A percentile compares a stretch with the other conserved stretches of the same genome.
phyloP scores from a whole-genome alignment of 495 filamentous ascomycete species.

The Xylaria cubensis region DNA sequence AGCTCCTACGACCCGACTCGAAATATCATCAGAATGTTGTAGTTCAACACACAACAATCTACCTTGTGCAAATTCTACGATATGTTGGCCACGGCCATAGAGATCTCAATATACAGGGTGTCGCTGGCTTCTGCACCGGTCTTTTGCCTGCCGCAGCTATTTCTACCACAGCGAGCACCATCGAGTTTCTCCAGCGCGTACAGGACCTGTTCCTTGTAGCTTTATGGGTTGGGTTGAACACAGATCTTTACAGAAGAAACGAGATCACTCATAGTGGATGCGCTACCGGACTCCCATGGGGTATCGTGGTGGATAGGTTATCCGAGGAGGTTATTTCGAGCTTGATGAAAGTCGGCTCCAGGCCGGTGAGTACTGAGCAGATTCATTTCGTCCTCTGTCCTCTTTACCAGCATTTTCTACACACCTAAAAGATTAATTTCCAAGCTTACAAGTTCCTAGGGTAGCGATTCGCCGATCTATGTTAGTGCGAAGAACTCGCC shows the following conservation, averaged over 20 bases:
- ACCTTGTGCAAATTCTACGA: constrained; percentile 19
- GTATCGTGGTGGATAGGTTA: constrained; percentile 12
- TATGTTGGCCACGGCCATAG: constrained; percentile 4
- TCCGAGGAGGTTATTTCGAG: background rate
- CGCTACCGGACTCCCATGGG: constrained; percentile 16
- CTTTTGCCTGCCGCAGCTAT: constrained; percentile 19
- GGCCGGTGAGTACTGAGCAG: background rate
- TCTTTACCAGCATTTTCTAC: background rate
- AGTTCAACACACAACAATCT: constrained; percentile 23
- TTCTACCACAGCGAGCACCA: constrained; percentile 2
- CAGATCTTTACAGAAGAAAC: constrained; percentile 15
- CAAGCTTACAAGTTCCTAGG: background rate
- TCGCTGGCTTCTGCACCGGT: constrained; percentile 23
- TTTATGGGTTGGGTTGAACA: constrained; percentile 15
- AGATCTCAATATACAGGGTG: constrained; percentile 3
- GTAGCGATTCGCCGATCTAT: constrained; percentile 6
- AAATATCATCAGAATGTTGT: constrained; percentile 22
- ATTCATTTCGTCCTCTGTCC: background rate
- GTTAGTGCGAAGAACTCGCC: constrained; percentile 22
- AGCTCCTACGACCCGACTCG: constrained; percentile 1
- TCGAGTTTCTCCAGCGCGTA: constrained; percentile 23
- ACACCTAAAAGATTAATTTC: background rate
- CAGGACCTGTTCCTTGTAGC: constrained; percentile 21
- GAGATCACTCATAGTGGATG: constrained; percentile 12
- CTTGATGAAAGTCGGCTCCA: background rate